Conservation (phyloP, 768 basidiomycete genomes). For the Russula sp. region DNA sequence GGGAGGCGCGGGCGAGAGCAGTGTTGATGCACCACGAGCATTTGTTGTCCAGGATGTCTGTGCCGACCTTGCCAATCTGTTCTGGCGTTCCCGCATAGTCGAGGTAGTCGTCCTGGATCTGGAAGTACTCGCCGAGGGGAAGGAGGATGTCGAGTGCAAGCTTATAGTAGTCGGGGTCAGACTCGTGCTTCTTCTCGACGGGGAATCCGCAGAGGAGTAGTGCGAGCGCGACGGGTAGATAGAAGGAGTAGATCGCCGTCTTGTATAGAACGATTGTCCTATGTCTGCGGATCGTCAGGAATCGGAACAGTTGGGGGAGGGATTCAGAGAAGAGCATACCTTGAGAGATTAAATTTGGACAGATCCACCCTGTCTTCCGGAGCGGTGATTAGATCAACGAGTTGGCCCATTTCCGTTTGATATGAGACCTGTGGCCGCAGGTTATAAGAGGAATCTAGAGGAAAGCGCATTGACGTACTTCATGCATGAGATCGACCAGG, state of each 20-base stretch:
- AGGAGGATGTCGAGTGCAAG: slow-evolving; percentile 78
- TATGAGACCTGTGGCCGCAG: slow-evolving; percentile 50
- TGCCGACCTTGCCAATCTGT: slow-evolving; percentile 94
- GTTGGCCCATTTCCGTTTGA: slow-evolving; percentile 94
- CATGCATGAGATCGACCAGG: slow-evolving; percentile 88
- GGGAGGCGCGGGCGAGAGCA: slow-evolving; percentile 59
- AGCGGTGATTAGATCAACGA: slow-evolving; percentile 94
- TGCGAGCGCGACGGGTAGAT: slow-evolving; percentile 94
- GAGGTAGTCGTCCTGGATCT: slow-evolving; percentile 96
- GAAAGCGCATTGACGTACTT: slow-evolving; percentile 45
- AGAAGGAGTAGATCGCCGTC: slow-evolving; percentile 97
- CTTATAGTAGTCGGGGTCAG: slow-evolving; percentile 60
- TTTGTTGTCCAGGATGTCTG: slow-evolving; percentile 98
- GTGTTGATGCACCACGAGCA: slow-evolving; percentile 96
- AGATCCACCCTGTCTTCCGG: slow-evolving; percentile 89
- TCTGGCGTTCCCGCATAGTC: slow-evolving; percentile 90
- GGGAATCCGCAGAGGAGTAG: slow-evolving; percentile 75
- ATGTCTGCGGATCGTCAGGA: slow-evolving; percentile 52
- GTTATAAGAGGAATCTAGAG: not conserved
- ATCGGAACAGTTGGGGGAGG: not conserved
- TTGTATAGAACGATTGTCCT: slow-evolving; percentile 94
- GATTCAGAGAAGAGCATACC: slow-evolving; percentile 44
- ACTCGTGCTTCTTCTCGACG: slow-evolving; percentile 44
- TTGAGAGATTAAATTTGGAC: slow-evolving; percentile 79
- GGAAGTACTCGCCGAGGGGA: slow-evolving; percentile 97